Conservation (phyloP, 352 stramenopile species). For the Globisporangium uncinulatum region DNA sequence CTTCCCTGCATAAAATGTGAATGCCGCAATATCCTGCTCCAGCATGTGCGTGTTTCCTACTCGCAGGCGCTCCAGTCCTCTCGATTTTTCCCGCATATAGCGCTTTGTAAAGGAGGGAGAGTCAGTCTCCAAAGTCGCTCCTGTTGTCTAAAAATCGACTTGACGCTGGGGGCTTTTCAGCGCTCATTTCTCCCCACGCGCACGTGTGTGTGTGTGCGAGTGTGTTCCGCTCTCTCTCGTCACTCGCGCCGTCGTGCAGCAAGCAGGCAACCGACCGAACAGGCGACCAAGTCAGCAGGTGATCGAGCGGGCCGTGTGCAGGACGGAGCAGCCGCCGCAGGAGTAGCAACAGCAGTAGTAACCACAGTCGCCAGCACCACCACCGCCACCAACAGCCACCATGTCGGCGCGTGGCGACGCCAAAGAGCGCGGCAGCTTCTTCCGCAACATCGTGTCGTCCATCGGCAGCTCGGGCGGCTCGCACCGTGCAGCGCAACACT, state of each 20-base stretch:
- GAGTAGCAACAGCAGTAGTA: neutral
- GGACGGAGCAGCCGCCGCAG: slow-evolving; percentile 2
- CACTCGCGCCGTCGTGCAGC: neutral
- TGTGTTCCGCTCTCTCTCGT: neutral
- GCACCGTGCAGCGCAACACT: slow-evolving; percentile 20
- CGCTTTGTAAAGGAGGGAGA: slow-evolving; percentile 7
- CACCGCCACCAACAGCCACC: no score
- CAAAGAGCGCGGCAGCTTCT: slow-evolving; percentile 37
- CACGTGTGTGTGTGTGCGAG: neutral
- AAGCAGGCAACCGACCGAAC: no score
- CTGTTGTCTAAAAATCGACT: slow-evolving; percentile 12
- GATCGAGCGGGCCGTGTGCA: no score
- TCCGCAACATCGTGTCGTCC: slow-evolving; percentile 57
- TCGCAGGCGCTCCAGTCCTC: neutral
- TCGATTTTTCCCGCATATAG: slow-evolving; percentile 1
- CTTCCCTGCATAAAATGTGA: neutral
- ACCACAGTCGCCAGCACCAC: no score
- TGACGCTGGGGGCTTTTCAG: neutral
- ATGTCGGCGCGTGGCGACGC: slow-evolving; percentile 33
- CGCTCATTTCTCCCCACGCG: slow-evolving; percentile 7
- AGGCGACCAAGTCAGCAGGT: no score
- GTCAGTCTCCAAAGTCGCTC: slow-evolving; percentile 7
- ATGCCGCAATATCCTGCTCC: neutral
- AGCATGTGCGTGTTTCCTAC: neutral
- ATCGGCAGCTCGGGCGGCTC: slow-evolving; percentile 39